A percentile compares a stretch with the other conserved stretches of the same genome.
Evolutionary conservation across 2,329 filamentous ascomycete species (phyloP).

Genomic region (Fusarium sp.): DNA sequence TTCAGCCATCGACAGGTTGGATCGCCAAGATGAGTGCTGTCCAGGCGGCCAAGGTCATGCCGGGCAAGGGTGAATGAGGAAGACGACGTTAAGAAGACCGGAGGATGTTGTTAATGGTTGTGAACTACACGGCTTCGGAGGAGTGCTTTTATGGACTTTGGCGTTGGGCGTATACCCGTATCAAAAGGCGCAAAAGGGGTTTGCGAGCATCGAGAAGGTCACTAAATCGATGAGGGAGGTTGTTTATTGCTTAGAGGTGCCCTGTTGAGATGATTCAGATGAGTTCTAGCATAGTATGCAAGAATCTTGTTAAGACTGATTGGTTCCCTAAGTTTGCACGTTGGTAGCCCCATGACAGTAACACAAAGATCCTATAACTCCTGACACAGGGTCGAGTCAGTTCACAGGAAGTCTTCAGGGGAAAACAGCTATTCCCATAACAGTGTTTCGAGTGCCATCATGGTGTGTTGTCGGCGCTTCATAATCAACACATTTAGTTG

Average conservation of each 20-base stretch:
- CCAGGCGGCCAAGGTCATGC: slow-evolving; percentile 88
- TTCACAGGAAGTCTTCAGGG: not conserved
- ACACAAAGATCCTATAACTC: not conserved
- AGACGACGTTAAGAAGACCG: not conserved
- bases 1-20: slow-evolving; percentile 89
- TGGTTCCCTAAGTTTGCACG: not conserved
- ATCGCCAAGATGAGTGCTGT: slow-evolving; percentile 98
- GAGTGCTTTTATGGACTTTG: slow-evolving; percentile 20
- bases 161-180: slow-evolving; percentile 43
- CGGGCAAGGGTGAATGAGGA: slow-evolving; percentile 65
- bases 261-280: not conserved
- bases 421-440: not conserved
- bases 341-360: not conserved
- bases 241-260: not conserved
- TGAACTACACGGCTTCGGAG: not conserved
- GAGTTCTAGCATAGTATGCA: not conserved
- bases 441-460: not conserved
- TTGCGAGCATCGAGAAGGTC: not conserved
- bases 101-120: not conserved
- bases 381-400: not conserved
- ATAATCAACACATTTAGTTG: not conserved
- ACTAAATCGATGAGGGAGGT: not conserved
- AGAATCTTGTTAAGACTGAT: not conserved
- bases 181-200: slow-evolving; percentile 32
- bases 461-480: not conserved